Evolutionary conservation across 305 asterid genomes (phyloP).

Genomic region (Fraxinus nigra): DNA sequence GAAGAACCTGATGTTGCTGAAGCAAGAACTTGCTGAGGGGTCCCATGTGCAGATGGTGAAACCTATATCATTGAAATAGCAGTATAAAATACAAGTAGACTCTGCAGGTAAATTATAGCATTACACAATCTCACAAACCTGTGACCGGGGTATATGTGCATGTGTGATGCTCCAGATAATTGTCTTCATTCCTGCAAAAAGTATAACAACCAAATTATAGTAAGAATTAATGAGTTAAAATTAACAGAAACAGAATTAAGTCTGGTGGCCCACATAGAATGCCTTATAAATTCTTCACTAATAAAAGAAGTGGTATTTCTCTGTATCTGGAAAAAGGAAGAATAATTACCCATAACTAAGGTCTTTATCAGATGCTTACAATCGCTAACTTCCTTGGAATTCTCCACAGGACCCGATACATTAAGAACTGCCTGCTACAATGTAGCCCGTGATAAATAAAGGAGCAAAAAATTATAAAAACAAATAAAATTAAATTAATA

Average conservation of each 20-base stretch:
- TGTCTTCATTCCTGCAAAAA: slow-evolving; percentile 91
- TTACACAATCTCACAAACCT: slow-evolving; percentile 47
- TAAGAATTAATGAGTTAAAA: neutral
- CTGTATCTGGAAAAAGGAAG: slow-evolving; percentile 9
- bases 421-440: slow-evolving; percentile 85
- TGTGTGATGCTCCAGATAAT: slow-evolving; percentile 98
- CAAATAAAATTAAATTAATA: neutral
- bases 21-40: slow-evolving; percentile 76
- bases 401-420: slow-evolving; percentile 80
- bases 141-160: slow-evolving; percentile 93
- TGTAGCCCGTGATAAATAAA: slow-evolving; percentile 27
- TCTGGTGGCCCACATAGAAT: slow-evolving; percentile 2
- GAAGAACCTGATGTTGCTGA: slow-evolving; percentile 68
- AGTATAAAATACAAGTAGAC: slow-evolving; percentile 19
- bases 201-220: slow-evolving; percentile 17
- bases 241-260: slow-evolving; percentile 6
- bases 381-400: slow-evolving; percentile 94
- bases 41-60: slow-evolving; percentile 89
- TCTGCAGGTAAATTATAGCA: slow-evolving; percentile 18
- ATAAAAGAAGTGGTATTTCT: neutral
- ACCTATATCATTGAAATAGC: slow-evolving; percentile 48
- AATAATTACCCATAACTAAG: slow-evolving; percentile 84
- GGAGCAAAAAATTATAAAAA: neutral
- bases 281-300: neutral
- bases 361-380: slow-evolving; percentile 98